Conservation (phyloP, 1,284 basidiomycete species). For the Malassezia caprae region DNA sequence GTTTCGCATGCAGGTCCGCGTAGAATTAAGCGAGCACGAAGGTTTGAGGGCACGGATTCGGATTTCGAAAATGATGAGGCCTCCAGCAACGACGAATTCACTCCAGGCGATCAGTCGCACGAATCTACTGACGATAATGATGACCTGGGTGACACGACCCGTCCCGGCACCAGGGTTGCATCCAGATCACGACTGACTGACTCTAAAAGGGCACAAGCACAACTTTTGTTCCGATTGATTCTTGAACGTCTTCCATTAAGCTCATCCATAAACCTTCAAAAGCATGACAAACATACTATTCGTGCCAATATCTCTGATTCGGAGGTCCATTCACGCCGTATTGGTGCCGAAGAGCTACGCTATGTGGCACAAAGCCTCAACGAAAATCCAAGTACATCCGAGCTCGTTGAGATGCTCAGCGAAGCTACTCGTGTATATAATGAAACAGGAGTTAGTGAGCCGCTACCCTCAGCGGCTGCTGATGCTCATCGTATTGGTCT, state of each 20-base stretch:
- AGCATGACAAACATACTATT: background rate
- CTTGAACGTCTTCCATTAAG: constrained; percentile 11
- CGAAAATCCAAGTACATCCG: background rate
- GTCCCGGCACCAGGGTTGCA: background rate
- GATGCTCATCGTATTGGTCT: constrained; percentile 12
- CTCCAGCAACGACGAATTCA: background rate
- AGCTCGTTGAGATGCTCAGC: constrained; percentile 13
- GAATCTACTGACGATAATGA: background rate
- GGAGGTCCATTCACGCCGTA: constrained; percentile 1
- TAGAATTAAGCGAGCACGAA: background rate
- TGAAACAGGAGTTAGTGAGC: background rate
- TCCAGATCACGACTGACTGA: background rate
- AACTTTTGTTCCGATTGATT: constrained; percentile 5
- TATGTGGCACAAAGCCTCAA: constrained; percentile 5
- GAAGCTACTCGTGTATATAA: constrained; percentile 4
- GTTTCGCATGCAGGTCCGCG: background rate
- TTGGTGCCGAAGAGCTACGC: constrained; percentile 11
- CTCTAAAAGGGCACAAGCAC: background rate
- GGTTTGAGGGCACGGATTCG: background rate
- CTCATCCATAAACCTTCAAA: background rate
- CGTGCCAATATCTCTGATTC: background rate
- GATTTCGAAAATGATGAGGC: background rate
- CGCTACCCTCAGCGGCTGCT: background rate
- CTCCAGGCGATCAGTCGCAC: background rate
- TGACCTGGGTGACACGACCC: background rate